A percentile compares a stretch with the other conserved stretches of the same genome.
Conservation (phyloP, 176 grass and related monocot genomes). For the Stipa capillata region DNA sequence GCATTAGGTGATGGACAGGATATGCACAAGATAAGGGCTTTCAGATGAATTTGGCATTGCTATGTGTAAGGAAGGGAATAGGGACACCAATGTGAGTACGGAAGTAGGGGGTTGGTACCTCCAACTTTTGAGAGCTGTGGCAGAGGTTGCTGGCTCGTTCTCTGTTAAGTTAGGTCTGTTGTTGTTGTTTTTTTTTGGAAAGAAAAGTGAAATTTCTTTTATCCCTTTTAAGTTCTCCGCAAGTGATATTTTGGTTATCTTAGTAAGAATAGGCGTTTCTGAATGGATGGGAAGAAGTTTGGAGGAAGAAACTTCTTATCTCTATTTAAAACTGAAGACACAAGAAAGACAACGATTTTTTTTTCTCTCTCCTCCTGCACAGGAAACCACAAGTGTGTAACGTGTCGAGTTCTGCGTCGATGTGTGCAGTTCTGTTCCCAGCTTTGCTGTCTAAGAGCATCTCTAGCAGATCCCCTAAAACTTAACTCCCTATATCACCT, state of each 20-base stretch:
- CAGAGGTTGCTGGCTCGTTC: not conserved
- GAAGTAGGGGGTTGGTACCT: not conserved
- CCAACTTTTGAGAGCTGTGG: not conserved
- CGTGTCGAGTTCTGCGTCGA: not conserved
- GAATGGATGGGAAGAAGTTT: not conserved
- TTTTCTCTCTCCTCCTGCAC: not conserved
- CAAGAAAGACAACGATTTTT: too few species aligned
- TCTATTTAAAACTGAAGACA: not conserved
- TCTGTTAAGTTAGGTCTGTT: too few species aligned
- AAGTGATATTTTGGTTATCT: not conserved
- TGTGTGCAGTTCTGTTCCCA: not conserved
- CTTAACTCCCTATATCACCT: too few species aligned
- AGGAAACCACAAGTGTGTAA: not conserved
- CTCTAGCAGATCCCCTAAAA: too few species aligned
- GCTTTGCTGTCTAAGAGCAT: too few species aligned
- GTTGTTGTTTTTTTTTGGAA: too few species aligned
- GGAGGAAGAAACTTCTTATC: not conserved
- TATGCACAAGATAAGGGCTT: constrained; percentile 1
- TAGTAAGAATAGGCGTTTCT: not conserved
- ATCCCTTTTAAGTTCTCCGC: too few species aligned
- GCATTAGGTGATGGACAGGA: not conserved
- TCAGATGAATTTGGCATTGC: constrained; percentile 16
- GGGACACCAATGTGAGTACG: not conserved
- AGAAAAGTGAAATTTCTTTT: too few species aligned
- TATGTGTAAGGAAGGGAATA: not conserved